Percentiles rank a stretch among this genome's conserved stretches.
Evolutionary conservation across 129 eudicot genomes (phyloP).

Genomic region (Artemisia argyi): DNA sequence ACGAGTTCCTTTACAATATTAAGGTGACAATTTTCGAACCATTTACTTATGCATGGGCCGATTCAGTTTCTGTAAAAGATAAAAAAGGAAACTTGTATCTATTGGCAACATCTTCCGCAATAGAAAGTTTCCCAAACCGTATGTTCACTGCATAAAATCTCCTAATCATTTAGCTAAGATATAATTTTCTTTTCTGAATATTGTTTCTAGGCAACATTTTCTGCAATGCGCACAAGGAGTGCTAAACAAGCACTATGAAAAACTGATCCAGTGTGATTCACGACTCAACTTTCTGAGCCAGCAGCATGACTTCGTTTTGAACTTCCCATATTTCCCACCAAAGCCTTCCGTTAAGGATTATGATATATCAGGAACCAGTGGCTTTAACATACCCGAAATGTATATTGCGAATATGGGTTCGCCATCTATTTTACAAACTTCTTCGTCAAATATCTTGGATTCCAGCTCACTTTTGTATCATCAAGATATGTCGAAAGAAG

Average conservation of each 20-base stretch:
- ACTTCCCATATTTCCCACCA: conserved; percentile 57
- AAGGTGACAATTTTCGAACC: not conserved
- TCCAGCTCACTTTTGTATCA: conserved; percentile 24
- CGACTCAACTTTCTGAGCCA: conserved; percentile 63
- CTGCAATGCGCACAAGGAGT: conserved; percentile 63
- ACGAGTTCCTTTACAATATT: too few species aligned
- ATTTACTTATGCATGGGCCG: not conserved
- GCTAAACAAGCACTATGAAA: conserved; percentile 75
- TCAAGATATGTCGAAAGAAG: conserved; percentile 30
- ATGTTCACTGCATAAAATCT: not conserved
- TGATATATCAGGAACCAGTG: conserved; percentile 33
- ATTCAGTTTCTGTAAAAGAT: not conserved
- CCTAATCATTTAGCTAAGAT: not conserved
- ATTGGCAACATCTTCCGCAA: conserved; percentile 63
- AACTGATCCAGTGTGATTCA: conserved; percentile 71
- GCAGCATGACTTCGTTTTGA: conserved; percentile 52
- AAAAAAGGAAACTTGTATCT: conserved; percentile 12
- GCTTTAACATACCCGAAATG: conserved; percentile 29
- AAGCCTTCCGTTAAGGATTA: conserved; percentile 34
- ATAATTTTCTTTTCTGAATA: not conserved
- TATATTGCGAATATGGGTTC: conserved; percentile 40
- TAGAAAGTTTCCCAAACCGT: not conserved
- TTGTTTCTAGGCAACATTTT: conserved; percentile 61
- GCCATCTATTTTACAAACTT: conserved; percentile 33
- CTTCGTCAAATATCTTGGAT: conserved; percentile 20